These are phyloP conservation scores for Claviceps spartinae DNA, from an alignment of 2,329 filamentous ascomycete species.

Conservation along the genomic window DNA sequence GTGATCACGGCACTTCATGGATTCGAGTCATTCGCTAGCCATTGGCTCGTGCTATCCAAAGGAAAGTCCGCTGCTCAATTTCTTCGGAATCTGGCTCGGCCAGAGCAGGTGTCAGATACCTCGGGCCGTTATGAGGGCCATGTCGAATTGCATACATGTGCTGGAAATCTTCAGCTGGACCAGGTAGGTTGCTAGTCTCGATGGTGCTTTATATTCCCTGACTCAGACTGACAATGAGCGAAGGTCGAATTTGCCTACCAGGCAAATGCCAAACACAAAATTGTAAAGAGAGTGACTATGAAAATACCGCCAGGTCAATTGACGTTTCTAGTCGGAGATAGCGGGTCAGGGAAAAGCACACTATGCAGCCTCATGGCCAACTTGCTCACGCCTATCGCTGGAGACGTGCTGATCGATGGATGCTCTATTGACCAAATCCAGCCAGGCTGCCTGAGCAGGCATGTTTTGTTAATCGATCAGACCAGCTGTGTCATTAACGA, in stretches of 20 bases:
- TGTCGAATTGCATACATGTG: slow-evolving; percentile 30
- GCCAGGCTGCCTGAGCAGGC: slow-evolving; percentile 58
- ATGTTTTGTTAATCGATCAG: slow-evolving; percentile 74
- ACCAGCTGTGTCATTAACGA: slow-evolving; percentile 70
- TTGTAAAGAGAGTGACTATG: slow-evolving; percentile 50
- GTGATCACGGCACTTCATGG: slow-evolving; percentile 64
- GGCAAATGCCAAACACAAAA: slow-evolving; percentile 44
- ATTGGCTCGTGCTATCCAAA: slow-evolving; percentile 65
- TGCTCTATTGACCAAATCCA: slow-evolving; percentile 48
- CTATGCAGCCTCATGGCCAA: slow-evolving; percentile 65
- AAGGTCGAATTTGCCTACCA: slow-evolving; percentile 78
- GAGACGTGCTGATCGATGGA: slow-evolving; percentile 57
- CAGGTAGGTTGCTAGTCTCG: slow-evolving; percentile 35
- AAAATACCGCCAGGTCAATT: slow-evolving; percentile 59
- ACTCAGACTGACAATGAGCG: neutral
- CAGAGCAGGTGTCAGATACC: neutral
- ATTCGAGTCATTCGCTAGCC: slow-evolving; percentile 59
- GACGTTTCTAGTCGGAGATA: slow-evolving; percentile 72
- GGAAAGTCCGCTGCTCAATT: slow-evolving; percentile 60
- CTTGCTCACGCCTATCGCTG: slow-evolving; percentile 56
- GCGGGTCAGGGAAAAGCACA: slow-evolving; percentile 88
- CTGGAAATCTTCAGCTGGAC: slow-evolving; percentile 55
- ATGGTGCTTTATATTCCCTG: neutral
- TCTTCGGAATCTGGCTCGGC: slow-evolving; percentile 34
- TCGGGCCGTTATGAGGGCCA: neutral